A percentile compares a stretch with the other conserved stretches of the same genome.
Evolutionary conservation across 2,329 filamentous ascomycete genomes (phyloP).

Genomic region (Curvularia verruculosa): DNA sequence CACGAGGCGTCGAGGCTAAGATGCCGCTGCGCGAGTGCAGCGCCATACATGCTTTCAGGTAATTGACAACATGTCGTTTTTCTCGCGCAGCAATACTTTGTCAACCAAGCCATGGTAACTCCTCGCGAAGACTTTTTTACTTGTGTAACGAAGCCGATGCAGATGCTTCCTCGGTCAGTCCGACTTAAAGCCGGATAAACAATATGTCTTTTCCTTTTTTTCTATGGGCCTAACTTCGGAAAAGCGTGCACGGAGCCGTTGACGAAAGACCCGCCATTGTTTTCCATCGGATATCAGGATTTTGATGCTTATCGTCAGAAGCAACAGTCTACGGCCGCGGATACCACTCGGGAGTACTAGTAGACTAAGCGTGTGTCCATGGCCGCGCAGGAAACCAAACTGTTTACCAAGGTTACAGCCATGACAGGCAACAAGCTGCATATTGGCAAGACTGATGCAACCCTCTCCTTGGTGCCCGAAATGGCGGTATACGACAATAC

Average conservation of each 20-base stretch:
- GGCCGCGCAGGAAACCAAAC: conserved; percentile 12
- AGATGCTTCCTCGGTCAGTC: conserved; percentile 7
- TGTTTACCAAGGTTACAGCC: conserved; percentile 5
- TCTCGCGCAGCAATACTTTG: neutral
- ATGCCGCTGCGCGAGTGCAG: neutral
- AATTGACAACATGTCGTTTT: neutral
- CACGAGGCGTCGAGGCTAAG: conserved; percentile 3
- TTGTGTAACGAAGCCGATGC: neutral
- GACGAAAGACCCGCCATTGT: neutral
- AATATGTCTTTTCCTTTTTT: neutral
- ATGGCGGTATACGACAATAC: conserved; percentile 5
- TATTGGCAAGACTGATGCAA: conserved; percentile 4
- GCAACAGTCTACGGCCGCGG: conserved; percentile 23
- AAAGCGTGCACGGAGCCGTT: neutral
- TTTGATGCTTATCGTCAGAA: conserved; percentile 10
- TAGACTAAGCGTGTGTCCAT: neutral
- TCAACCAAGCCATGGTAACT: conserved; percentile 4
- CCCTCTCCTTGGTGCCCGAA: conserved; percentile 6
- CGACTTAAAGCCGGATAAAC: conserved; percentile 6
- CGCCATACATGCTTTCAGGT: neutral
- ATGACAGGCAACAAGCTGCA: conserved; percentile 4
- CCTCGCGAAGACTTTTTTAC: neutral
- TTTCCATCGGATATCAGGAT: conserved; percentile 2
- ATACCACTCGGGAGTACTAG: conserved; percentile 9
- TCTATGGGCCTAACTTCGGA: conserved; percentile 7